These are phyloP conservation scores for Conoideocrella luteorostrata DNA, from an alignment of 2,329 filamentous ascomycete species.

Conservation along the genomic window DNA sequence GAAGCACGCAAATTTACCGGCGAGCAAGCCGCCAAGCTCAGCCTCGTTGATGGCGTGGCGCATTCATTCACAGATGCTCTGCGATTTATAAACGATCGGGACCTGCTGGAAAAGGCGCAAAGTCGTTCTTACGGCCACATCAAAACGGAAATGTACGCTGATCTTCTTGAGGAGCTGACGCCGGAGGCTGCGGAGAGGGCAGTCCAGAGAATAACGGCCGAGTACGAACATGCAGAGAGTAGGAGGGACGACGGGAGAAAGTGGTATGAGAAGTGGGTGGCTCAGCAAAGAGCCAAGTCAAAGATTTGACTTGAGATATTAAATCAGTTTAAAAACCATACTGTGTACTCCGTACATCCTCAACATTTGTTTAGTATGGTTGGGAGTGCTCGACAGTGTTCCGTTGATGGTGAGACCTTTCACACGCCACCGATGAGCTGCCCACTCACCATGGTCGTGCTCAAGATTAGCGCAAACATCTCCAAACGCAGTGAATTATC, in stretches of 20 bases:
- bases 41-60: constrained; percentile 62
- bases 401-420: too few relatives aligned
- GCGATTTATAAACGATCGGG: constrained; percentile 50
- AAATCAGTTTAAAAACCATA: too few relatives aligned
- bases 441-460: too few relatives aligned
- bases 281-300: constrained; percentile 30
- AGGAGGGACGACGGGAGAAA: constrained; percentile 36
- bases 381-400: too few relatives aligned
- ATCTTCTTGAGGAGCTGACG: constrained; percentile 54
- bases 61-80: constrained; percentile 50
- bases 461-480: too few relatives aligned
- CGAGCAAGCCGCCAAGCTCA: constrained; percentile 54
- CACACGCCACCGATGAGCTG: too few relatives aligned
- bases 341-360: too few relatives aligned
- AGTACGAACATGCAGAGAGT: constrained; percentile 26
- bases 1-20: constrained; percentile 66
- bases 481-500: too few relatives aligned
- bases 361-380: too few relatives aligned
- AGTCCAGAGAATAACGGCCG: constrained; percentile 21
- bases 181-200: constrained; percentile 44
- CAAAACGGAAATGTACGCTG: constrained; percentile 72
- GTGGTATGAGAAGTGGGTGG: constrained; percentile 44
- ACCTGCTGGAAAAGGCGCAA: constrained; percentile 54
- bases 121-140: constrained; percentile 62
- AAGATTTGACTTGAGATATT: too few relatives aligned